Evolutionary conservation across 2,329 filamentous ascomycete genomes (phyloP), one percentile per base, ranked within the genome.

Genomic region (Curvularia verruculosa): DNA sequence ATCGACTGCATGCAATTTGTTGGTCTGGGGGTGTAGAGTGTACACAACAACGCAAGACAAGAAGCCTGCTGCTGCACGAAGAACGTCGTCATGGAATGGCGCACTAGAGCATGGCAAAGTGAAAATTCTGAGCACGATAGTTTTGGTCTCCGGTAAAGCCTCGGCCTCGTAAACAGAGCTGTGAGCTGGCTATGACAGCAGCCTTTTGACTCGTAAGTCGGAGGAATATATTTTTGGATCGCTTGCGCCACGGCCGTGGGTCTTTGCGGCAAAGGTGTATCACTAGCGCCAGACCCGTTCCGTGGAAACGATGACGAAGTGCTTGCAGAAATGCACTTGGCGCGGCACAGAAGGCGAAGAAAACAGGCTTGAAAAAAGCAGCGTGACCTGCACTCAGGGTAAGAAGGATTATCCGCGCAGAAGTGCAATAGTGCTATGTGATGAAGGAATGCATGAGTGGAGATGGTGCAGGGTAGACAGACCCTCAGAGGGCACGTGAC

Each of bases 171-270:
- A 21, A 37, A 13, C 15, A 19, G 29, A 48, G 29, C 29, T n/a
- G 9, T 37, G 13, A 10, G 31, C 21, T 48, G 19, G 15, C 45
- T 37, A 37, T 36, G 45, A 37, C 45, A 48, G 19, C 45, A 34
- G 23, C 8, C 24, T 48, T n/a, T 19, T 36, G 45, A 37, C 29
- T 48, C 12, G 44, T 18, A 21, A 13, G 45, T 36, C 13, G 23
- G 23, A 48, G 19, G 45, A 36, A 48, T 18, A 21, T 48, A 48
- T 48, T 36, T 48, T 48, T 36, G 29, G 45, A 21, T 34, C 45
- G 29, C 31, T 37, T 37, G 45, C 45, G 45, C 45, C 19, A 37
- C 19, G 19, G 19, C 26, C 10, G 29, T 24, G 19, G 29, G 41
- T 45, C 41, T 9, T n/a, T 28, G 21, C 23, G 24, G 40, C 23